These are phyloP conservation scores for Medicago lupulina DNA, from an alignment of 306 rosid species.

Conservation along the genomic window DNA sequence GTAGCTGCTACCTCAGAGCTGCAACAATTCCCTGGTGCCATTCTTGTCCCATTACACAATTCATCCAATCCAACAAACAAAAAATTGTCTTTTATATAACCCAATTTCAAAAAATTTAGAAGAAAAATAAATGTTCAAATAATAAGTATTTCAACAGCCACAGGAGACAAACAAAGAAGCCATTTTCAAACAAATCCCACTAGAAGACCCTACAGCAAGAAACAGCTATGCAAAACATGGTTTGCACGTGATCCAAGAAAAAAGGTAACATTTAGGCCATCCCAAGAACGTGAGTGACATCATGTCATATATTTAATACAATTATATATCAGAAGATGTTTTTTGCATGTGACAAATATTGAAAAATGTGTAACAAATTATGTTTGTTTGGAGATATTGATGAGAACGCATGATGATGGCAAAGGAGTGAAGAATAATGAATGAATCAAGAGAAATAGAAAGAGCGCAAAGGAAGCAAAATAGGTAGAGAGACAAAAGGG, in stretches of 20 bases:
- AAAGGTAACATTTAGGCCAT: background rate
- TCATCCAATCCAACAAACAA: conserved; percentile 23
- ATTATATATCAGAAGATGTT: background rate
- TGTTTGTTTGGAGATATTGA: background rate
- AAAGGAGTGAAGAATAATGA: background rate
- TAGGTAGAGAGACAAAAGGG: conserved; percentile 8
- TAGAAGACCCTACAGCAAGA: conserved; percentile 34
- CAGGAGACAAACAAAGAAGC: conserved; percentile 37
- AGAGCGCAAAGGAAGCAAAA: background rate
- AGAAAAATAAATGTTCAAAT: conserved; percentile 21
- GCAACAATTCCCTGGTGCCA: conserved; percentile 52
- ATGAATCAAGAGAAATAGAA: background rate
- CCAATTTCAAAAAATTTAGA: background rate
- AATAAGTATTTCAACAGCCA: conserved; percentile 30
- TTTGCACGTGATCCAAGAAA: conserved; percentile 50
- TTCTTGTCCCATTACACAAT: conserved; percentile 48
- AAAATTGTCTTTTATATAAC: conserved; percentile 5
- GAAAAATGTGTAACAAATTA: background rate
- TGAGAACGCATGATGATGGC: conserved; percentile 6
- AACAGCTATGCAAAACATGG: conserved; percentile 43
- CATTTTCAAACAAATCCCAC: conserved; percentile 35
- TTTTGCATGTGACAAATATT: background rate
- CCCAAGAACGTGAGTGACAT: background rate
- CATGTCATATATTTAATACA: background rate
- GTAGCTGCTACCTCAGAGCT: conserved; percentile 33